Evolutionary conservation across 2,329 filamentous ascomycete species (phyloP).

Genomic region (Sporothrix curviconia): DNA sequence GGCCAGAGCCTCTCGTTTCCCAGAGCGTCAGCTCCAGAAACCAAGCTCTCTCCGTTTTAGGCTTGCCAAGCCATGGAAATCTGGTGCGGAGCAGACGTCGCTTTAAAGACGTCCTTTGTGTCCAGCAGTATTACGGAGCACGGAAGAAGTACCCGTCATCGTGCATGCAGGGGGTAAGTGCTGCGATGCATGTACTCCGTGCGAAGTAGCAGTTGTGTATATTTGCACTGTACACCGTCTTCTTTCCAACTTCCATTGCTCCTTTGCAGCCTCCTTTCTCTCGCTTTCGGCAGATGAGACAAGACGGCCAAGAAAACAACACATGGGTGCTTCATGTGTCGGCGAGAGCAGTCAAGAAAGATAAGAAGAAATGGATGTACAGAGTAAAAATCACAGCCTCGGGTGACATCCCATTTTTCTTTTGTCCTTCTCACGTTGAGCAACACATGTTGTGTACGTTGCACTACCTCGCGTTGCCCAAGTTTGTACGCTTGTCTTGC

Average conservation of each 20-base stretch:
- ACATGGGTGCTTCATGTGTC: too few relatives aligned
- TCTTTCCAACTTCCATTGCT: neutral
- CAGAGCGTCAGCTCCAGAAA: neutral
- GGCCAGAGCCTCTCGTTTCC: neutral
- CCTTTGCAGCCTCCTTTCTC: neutral
- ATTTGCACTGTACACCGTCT: neutral
- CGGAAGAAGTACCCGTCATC: neutral
- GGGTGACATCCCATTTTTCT: too few relatives aligned
- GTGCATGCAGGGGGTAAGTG: neutral
- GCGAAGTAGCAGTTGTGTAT: neutral
- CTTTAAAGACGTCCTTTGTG: neutral
- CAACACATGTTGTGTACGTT: neutral
- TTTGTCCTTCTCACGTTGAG: neutral
- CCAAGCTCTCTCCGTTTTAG: neutral
- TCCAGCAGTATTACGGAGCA: neutral
- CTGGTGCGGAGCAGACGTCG: neutral
- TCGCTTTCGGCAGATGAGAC: too few relatives aligned
- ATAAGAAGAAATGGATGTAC: too few relatives aligned
- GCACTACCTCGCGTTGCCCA: neutral
- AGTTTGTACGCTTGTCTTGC: neutral
- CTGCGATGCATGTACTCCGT: neutral
- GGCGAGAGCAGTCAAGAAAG: too few relatives aligned
- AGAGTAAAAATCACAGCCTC: too few relatives aligned
- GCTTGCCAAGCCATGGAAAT: neutral
- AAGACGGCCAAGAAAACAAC: too few relatives aligned